Evolutionary conservation across 148 eudicot genomes (phyloP).

Genomic region (Cornus kousa): DNA sequence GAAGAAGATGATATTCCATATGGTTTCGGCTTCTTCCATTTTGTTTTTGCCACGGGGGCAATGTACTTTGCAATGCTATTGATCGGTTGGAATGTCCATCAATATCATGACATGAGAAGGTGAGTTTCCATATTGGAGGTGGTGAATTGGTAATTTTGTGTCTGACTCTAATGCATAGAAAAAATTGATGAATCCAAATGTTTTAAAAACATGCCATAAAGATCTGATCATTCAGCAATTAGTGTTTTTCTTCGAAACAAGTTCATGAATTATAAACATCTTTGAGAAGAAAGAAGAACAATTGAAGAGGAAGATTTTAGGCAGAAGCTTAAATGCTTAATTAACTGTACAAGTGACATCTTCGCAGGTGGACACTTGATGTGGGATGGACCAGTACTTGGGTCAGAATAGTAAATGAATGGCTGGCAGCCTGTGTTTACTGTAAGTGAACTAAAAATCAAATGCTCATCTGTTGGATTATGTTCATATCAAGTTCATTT

Average conservation of each 20-base stretch:
- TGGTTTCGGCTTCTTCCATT: slow-evolving; percentile 86
- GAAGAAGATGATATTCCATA: slow-evolving; percentile 78
- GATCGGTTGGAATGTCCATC: slow-evolving; percentile 75
- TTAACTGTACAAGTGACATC: too few relatives aligned
- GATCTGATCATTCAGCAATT: not conserved
- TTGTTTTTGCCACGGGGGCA: slow-evolving; percentile 82
- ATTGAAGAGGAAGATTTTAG: not conserved
- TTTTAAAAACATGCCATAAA: too few relatives aligned
- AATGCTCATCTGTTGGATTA: not conserved
- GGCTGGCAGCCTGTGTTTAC: slow-evolving; percentile 86
- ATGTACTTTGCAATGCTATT: slow-evolving; percentile 92
- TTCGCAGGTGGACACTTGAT: slow-evolving; percentile 81
- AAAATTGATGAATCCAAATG: not conserved
- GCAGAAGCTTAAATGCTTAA: not conserved
- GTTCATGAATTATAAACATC: not conserved
- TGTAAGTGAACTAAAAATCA: slow-evolving; percentile 39
- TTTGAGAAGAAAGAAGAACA: not conserved
- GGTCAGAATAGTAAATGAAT: slow-evolving; percentile 81
- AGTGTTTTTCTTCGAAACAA: not conserved
- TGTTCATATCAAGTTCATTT: too few relatives aligned
- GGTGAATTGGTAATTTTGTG: not conserved
- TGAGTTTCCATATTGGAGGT: slow-evolving; percentile 20
- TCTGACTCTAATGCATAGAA: not conserved
- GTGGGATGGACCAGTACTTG: slow-evolving; percentile 98
- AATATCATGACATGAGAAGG: slow-evolving; percentile 54